Evolutionary conservation across 2,329 filamentous ascomycete species (phyloP).

Genomic region (Trichoderma koningiopsis): DNA sequence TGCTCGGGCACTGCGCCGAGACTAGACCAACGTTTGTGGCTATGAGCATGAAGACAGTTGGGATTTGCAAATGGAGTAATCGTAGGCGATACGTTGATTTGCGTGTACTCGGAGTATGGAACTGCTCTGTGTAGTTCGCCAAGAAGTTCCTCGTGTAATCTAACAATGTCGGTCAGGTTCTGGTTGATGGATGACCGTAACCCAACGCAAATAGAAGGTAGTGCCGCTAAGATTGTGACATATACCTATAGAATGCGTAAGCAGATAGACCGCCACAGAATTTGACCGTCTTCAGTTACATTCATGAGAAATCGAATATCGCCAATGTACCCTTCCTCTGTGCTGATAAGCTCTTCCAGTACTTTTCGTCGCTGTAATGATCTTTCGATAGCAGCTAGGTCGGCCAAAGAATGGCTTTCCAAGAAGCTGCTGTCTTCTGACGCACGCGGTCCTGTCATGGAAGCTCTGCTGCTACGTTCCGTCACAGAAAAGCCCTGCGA

Average conservation of each 20-base stretch:
- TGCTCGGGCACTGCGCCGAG: conserved; percentile 50
- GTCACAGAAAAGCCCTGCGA: conserved; percentile 60
- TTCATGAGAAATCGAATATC: conserved; percentile 86
- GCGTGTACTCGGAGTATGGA: conserved; percentile 66
- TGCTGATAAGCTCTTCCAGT: conserved; percentile 80
- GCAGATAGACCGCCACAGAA: conserved; percentile 24
- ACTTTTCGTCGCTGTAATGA: conserved; percentile 76
- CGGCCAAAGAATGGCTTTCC: conserved; percentile 57
- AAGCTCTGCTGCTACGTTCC: conserved; percentile 64
- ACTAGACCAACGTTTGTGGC: conserved; percentile 52
- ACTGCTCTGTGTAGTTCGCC: conserved; percentile 70
- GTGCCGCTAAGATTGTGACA: conserved; percentile 71
- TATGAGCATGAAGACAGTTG: conserved; percentile 15
- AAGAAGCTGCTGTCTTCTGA: conserved; percentile 67
- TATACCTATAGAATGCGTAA: conserved; percentile 59
- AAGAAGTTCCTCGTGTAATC: conserved; percentile 81
- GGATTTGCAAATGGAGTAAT: conserved; percentile 26
- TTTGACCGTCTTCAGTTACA: conserved; percentile 51
- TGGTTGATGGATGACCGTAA: conserved; percentile 73
- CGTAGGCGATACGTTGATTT: conserved; percentile 35
- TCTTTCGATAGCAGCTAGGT: conserved; percentile 70
- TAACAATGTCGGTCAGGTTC: conserved; percentile 77
- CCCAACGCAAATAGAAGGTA: conserved; percentile 64
- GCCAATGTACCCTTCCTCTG: conserved; percentile 85
- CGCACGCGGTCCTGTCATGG: conserved; percentile 59